phyloP scores from a whole-genome alignment of 176 grass and related monocot genomes.

The Raddia distichophylla region DNA sequence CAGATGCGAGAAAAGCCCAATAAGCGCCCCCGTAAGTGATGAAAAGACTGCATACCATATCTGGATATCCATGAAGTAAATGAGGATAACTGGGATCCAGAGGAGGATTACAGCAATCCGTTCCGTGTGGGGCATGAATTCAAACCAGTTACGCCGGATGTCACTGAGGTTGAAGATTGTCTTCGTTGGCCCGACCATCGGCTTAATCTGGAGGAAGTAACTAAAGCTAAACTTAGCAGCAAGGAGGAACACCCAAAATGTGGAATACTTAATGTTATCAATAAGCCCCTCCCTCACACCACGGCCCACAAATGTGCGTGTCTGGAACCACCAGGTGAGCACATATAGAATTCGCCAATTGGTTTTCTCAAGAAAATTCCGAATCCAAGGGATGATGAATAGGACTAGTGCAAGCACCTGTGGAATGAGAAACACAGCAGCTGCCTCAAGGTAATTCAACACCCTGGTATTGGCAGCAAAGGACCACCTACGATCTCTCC shows the following conservation, averaged over 20 bases:
- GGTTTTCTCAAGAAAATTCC: slow-evolving; percentile 87
- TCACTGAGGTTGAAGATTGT: slow-evolving; percentile 57
- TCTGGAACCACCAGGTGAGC: slow-evolving; percentile 96
- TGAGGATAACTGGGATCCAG: slow-evolving; percentile 85
- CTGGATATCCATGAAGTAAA: slow-evolving; percentile 97
- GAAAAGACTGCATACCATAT: slow-evolving; percentile 98
- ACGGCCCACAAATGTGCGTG: slow-evolving; percentile 86
- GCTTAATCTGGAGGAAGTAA: slow-evolving; percentile 91
- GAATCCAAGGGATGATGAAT: slow-evolving; percentile 85
- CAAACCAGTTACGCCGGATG: slow-evolving; percentile 78
- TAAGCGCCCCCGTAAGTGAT: slow-evolving; percentile 71
- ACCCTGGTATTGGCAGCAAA: slow-evolving; percentile 63
- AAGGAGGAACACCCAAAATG: slow-evolving; percentile 82
- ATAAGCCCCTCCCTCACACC: slow-evolving; percentile 83
- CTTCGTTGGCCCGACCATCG: slow-evolving; percentile 82
- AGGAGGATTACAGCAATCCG: slow-evolving; percentile 72
- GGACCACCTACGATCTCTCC: slow-evolving; percentile 77
- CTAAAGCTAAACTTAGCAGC: slow-evolving; percentile 82
- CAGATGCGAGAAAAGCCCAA: slow-evolving; percentile 88
- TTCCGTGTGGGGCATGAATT: slow-evolving; percentile 86
- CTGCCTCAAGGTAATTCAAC: slow-evolving; percentile 73
- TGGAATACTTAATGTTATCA: slow-evolving; percentile 80
- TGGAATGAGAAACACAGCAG: slow-evolving; percentile 79
- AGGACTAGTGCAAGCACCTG: slow-evolving; percentile 67
- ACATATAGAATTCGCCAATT: slow-evolving; percentile 88